Evolutionary conservation across 192 early-diverging fungal species (phyloP).

Genomic region (Coemansia asiatica): DNA sequence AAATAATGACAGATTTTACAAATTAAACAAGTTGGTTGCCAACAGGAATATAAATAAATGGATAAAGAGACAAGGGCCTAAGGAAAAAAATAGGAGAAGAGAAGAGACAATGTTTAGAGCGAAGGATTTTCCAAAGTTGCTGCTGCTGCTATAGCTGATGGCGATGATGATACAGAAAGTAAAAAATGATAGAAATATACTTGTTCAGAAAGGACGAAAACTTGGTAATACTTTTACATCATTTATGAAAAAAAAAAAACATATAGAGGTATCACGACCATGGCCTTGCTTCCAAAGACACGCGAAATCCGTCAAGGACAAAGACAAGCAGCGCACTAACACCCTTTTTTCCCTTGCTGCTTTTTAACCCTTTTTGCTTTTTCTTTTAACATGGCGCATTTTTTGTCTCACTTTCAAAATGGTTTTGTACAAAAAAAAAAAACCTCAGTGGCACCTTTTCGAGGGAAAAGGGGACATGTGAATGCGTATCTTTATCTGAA

Average conservation of each 20-base stretch:
- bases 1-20: background rate
- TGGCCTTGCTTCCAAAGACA: too few species aligned
- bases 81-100: too few species aligned
- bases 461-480: background rate
- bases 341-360: too few species aligned
- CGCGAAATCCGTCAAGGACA: too few species aligned
- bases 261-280: background rate
- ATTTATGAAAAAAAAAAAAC: background rate
- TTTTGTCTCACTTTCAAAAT: background rate
- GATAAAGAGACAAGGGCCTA: background rate
- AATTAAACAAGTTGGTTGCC: background rate
- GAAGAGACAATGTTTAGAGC: too few species aligned
- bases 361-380: too few species aligned
- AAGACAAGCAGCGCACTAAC: too few species aligned
- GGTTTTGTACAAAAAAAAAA: background rate
- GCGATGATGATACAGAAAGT: too few species aligned
- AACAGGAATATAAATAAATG: background rate
- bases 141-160: too few species aligned
- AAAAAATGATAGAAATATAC: too few species aligned
- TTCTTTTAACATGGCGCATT: background rate
- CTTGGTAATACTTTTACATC: background rate
- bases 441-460: background rate
- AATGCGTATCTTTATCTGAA: background rate
- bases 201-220: background rate
- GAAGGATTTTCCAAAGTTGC: too few species aligned